phyloP scores from a whole-genome alignment of 2,329 filamentous ascomycete genomes.

The Sarocladiaceae sp. region DNA sequence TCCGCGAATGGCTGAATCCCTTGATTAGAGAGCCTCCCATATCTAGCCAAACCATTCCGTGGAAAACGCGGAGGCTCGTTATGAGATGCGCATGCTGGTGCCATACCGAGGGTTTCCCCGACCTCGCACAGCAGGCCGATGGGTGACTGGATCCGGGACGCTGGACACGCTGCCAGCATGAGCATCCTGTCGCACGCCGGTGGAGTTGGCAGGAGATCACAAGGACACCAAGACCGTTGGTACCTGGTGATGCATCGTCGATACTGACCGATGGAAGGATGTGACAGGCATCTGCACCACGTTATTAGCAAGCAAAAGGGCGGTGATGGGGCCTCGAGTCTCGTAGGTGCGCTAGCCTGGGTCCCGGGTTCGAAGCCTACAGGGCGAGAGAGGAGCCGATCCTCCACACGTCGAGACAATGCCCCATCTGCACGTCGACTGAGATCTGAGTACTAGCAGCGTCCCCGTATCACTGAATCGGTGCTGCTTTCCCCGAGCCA shows the following conservation, averaged over 20 bases:
- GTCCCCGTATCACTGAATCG: no score
- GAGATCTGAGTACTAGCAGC: no score
- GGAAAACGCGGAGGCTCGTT: not conserved
- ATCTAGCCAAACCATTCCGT: no score
- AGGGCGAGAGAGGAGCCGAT: not conserved
- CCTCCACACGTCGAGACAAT: constrained; percentile 7
- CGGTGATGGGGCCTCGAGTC: not conserved
- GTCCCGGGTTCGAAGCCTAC: constrained; percentile 8
- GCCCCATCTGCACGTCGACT: constrained; percentile 6
- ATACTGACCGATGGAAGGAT: not conserved
- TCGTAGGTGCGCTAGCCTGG: constrained; percentile 3
- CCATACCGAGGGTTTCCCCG: not conserved
- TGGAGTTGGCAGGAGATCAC: constrained; percentile 9
- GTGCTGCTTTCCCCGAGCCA: no score
- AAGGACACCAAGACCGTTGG: constrained; percentile 6
- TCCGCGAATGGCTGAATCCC: no score
- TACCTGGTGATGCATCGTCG: constrained; percentile 8
- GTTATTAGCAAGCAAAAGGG: constrained; percentile 6
- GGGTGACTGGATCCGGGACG: constrained; percentile 4
- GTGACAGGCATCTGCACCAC: not conserved
- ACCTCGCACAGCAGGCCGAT: no score
- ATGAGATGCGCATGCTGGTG: not conserved
- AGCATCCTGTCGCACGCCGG: constrained; percentile 1
- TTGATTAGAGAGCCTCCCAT: no score
- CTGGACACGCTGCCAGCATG: constrained; percentile 7